Conservation (phyloP, 176 grass and related monocot genomes). For the Tuctoria greenei region DNA sequence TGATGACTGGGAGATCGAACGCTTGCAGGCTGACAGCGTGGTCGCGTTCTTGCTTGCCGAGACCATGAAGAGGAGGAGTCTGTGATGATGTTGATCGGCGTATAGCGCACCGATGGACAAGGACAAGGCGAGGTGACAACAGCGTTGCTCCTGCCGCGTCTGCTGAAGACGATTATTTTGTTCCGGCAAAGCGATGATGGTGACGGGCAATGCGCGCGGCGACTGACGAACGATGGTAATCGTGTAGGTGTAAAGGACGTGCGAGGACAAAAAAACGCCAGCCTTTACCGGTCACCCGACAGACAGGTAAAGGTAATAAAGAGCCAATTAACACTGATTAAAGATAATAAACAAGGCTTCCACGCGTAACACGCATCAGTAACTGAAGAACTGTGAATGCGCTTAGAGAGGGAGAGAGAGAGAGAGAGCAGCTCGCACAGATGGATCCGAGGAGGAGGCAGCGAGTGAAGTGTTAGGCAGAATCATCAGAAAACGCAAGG, state of each 20-base stretch:
- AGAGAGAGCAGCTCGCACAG: not conserved
- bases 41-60: not conserved
- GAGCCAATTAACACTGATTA: not conserved
- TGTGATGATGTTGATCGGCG: constrained; percentile 2
- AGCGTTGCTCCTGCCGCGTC: not conserved
- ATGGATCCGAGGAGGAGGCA: not conserved
- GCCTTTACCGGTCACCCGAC: constrained; percentile 7
- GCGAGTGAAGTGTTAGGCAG: not conserved
- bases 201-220: not conserved
- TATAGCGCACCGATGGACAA: not conserved
- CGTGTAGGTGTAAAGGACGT: constrained; percentile 10
- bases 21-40: not conserved
- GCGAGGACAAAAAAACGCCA: constrained; percentile 1
- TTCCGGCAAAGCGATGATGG: constrained; percentile 1
- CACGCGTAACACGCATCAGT: constrained; percentile 9
- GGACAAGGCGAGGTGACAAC: not conserved
- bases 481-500: not conserved
- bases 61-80: not conserved
- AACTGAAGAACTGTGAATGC: too few species aligned
- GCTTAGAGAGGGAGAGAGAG: not conserved
- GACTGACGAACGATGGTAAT: constrained; percentile 4
- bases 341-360: not conserved
- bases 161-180: constrained; percentile 11
- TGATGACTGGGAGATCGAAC: not conserved
- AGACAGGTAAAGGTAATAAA: constrained; percentile 17